These are phyloP conservation scores for Hapsidospora chrysogenum DNA, from an alignment of 495 filamentous ascomycete species.

Conservation along the genomic window DNA sequence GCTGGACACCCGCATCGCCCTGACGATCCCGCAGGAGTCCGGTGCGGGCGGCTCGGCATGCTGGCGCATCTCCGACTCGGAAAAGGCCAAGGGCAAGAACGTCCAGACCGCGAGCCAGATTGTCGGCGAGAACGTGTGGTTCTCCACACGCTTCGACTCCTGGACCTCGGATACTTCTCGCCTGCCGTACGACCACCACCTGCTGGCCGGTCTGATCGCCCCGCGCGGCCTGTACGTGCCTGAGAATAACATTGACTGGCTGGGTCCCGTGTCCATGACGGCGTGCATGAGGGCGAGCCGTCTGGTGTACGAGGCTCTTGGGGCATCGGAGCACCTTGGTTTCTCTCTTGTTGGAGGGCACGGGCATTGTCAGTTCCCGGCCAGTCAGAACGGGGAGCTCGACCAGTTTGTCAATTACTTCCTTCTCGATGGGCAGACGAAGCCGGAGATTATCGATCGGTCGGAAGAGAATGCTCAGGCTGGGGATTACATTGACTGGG, in stretches of 20 bases:
- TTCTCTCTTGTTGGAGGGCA: constrained; percentile 35
- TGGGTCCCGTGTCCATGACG: constrained; percentile 29
- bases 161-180: constrained; percentile 19
- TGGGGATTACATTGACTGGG: not conserved
- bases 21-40: constrained; percentile 35
- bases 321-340: constrained; percentile 29
- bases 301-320: constrained; percentile 31
- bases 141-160: constrained; percentile 23
- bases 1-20: constrained; percentile 29
- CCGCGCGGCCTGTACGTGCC: constrained; percentile 29
- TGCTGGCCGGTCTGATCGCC: constrained; percentile 27
- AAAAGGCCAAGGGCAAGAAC: constrained; percentile 25
- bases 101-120: constrained; percentile 34
- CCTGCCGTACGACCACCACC: constrained; percentile 33
- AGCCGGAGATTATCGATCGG: not conserved
- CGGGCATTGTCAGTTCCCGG: constrained; percentile 36
- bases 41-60: constrained; percentile 32
- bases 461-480: not conserved
- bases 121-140: constrained; percentile 34
- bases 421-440: constrained; percentile 17
- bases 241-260: constrained; percentile 40
- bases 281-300: constrained; percentile 38
- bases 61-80: constrained; percentile 29
- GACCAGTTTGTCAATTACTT: constrained; percentile 37
- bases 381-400: constrained; percentile 28